Base-by-base conservation (phyloP, 2,329 filamentous ascomycete species). In the Calonectria multiphialidica region DNA sequence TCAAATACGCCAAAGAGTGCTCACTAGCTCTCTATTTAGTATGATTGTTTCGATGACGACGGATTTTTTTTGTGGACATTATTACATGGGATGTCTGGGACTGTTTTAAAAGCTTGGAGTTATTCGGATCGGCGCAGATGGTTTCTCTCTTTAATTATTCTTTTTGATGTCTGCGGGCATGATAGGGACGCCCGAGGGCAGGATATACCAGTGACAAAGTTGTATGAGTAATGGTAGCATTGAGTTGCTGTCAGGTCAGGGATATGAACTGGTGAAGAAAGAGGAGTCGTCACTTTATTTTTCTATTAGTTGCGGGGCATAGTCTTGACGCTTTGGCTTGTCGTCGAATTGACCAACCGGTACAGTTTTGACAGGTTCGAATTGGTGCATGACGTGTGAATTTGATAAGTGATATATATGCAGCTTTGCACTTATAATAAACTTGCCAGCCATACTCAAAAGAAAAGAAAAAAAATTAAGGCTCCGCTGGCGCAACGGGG, bases 201-300 rank as follows among this genome's bases (percentile, higher is more conserved):
- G 28, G 35, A 61, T 61, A 62, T 45, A 45, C 57, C 57, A 62
- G 40, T 45, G 37, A 62, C 57, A 33, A 59, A 59, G 53, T 59
- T 59, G 53, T 59, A 59, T 35, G 53, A 59, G 25, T 59, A 59
- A 25, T 18, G 21, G 35, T 37, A 13, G 33, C 53, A 59, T 59
- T 23, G 21, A 40, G 53, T 59, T 25, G 53, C 53, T 40, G 53
- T 28, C 25, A 30, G 47, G 16, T 28, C n/a, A 35, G 53, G 35
- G 9, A 40, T 59, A 57, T 23, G 53, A 28, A 47, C 44, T 23
- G 9, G 44, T 9, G 16, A 30, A 25, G 15, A 7, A 16, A 28
- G 47, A 50, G 47, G 5, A 18, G 33, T 25, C 15, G 53, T n/a
- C n/a, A 37, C 23, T 40, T 15, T 23, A 21, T 16, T 59, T 47